Base-by-base conservation (phyloP, 225 moss, liverwort and hornwort species). In the Neckera pumila region DNA sequence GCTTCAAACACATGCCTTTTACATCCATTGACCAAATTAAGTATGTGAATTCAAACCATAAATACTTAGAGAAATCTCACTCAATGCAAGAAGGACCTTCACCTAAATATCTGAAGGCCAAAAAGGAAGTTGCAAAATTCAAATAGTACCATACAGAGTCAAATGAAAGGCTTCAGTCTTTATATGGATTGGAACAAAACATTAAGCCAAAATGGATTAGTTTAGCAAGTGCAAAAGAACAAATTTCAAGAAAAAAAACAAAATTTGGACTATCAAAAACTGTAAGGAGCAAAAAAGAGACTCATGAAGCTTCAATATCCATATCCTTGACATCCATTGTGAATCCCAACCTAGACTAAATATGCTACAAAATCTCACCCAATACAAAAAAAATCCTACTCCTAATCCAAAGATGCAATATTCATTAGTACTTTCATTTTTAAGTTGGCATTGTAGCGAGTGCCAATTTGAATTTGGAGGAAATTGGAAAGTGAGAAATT, bases 51-150 rank as follows among this genome's bases (percentile, higher is more conserved):
- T 74, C 11, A 30, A 18, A 74, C 74, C 3, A 31, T 31, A 30
- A 47, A 74, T 49, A 33, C 7, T 7, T 0, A 49, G 0, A 49
- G 12, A 49, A 49, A 75, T 75, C 7, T 75, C 33, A 75, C 21
- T 0, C 0, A 20, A 33, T 33, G 7, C 0, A 1, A 0, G 1
- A 21, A 49, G 7, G 12, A 49, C 19, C 7, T 31, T 47, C 0
- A 47, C 3, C 4, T 30, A 11, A 31, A 47, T 2, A 31, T 31
- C 5, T 3, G 7, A 31, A 7, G 33, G 7, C 12, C 5, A 19
- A 7, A 19, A 20, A 49, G 1, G 7, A 33, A 20, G 3, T 12
- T 75, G 33, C 1, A 0, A 49, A 33, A 19, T 21, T 34, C 31
- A 75, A 76, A 76, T 19, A 76, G 13, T 4, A 51, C 3, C 21